Evolutionary conservation across 2,329 filamentous ascomycete species (phyloP).

Genomic region (Penicillium griseofulvum): DNA sequence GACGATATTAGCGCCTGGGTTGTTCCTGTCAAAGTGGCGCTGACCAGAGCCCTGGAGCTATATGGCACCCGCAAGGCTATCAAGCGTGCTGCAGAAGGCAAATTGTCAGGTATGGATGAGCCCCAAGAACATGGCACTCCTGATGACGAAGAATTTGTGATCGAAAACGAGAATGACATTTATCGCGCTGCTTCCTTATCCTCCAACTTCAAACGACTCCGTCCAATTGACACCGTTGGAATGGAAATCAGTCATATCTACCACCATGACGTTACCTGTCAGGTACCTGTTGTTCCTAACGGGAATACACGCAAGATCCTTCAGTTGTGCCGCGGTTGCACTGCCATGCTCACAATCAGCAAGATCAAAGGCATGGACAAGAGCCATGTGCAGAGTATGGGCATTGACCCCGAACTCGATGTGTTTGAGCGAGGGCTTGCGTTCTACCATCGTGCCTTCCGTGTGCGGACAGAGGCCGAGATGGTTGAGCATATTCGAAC

Average conservation of each 20-base stretch:
- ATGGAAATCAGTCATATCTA: too few species aligned
- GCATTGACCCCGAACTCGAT: neutral
- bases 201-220: too few species aligned
- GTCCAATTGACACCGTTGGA: neutral
- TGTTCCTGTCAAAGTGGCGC: neutral
- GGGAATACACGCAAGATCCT: neutral
- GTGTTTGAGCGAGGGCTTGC: neutral
- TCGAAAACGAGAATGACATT: neutral
- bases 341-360: neutral
- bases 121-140: rapidly evolving
- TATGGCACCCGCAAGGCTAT: neutral
- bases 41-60: neutral
- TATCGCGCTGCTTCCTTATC: neutral
- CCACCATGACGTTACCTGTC: neutral
- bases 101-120: neutral
- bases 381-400: neutral
- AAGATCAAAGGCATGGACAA: neutral
- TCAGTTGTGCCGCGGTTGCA: neutral
- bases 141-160: neutral
- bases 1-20: neutral
- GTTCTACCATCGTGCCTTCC: neutral
- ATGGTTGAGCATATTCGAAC: neutral
- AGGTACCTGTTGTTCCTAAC: neutral
- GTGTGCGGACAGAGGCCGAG: neutral
- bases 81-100: neutral